phyloP scores from a whole-genome alignment of 2,329 filamentous ascomycete genomes.

The Fusarium paranaense region DNA sequence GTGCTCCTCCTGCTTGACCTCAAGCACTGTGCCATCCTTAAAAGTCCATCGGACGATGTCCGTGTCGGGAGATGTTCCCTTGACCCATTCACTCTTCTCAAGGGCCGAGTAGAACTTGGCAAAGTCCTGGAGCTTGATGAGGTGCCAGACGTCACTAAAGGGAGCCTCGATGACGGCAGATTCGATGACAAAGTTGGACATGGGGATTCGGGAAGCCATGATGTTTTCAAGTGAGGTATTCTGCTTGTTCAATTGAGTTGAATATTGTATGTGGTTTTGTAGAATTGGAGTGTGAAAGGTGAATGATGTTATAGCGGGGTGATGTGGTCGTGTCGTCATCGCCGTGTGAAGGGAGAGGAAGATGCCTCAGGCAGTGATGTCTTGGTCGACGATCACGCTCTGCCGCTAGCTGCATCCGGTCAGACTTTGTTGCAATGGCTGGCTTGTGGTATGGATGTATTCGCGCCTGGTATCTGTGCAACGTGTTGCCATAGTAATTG shows the following conservation, averaged over 20 bases:
- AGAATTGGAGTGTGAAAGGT: not conserved
- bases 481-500: not conserved
- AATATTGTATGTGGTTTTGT: not conserved
- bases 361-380: not conserved
- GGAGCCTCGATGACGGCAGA: constrained; percentile 76
- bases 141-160: constrained; percentile 76
- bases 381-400: not conserved
- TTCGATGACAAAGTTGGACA: constrained; percentile 74
- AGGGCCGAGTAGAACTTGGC: constrained; percentile 74
- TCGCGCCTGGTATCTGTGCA: not conserved
- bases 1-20: constrained; percentile 83
- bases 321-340: not conserved
- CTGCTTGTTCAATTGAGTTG: not conserved
- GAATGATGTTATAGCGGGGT: not conserved
- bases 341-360: not conserved
- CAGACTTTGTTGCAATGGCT: not conserved
- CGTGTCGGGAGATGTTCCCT: constrained; percentile 72
- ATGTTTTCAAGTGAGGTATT: not conserved
- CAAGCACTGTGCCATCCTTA: constrained; percentile 74
- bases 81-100: constrained; percentile 70
- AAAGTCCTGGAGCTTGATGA: constrained; percentile 79
- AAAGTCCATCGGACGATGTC: constrained; percentile 78
- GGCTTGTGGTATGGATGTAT: not conserved
- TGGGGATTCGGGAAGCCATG: constrained; percentile 64
- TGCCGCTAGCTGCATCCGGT: not conserved